These are phyloP conservation scores for Scleroderma citrinum DNA, from an alignment of 768 basidiomycete genomes.

Conservation along the genomic window DNA sequence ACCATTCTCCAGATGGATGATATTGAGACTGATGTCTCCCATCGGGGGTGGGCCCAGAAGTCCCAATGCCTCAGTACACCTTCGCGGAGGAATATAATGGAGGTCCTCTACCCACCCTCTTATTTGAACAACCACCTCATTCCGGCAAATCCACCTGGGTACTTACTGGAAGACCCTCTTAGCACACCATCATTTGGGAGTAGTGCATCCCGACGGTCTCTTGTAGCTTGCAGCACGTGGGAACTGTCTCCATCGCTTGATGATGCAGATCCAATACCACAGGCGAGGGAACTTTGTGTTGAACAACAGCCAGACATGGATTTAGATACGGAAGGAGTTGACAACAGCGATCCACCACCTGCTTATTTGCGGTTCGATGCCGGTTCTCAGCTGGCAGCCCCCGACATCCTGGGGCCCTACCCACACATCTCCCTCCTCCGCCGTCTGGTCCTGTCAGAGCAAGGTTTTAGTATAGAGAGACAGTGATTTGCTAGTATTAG, in stretches of 20 bases:
- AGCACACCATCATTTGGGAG: not conserved
- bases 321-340: not conserved
- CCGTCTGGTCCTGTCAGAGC: conserved; percentile 1
- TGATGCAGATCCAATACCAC: no score
- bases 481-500: no score
- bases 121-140: conserved; percentile 6
- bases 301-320: no score
- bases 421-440: conserved; percentile 15
- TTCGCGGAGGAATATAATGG: conserved; percentile 15
- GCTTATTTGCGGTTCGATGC: conserved; percentile 25
- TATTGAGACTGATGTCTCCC: not conserved
- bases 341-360: conserved; percentile 14
- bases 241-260: no score
- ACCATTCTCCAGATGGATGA: conserved; percentile 4
- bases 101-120: conserved; percentile 24
- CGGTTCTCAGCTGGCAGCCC: conserved; percentile 10
- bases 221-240: no score
- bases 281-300: no score
- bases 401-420: conserved; percentile 23
- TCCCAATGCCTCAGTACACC: conserved; percentile 6
- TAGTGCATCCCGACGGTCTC: not conserved
- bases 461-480: no score
- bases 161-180: conserved; percentile 4
- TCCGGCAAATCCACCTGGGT: conserved; percentile 17
- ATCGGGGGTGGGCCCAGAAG: not conserved